Evolutionary conservation across 495 filamentous ascomycete species (phyloP).

Genomic region (Neurospora sp.): DNA sequence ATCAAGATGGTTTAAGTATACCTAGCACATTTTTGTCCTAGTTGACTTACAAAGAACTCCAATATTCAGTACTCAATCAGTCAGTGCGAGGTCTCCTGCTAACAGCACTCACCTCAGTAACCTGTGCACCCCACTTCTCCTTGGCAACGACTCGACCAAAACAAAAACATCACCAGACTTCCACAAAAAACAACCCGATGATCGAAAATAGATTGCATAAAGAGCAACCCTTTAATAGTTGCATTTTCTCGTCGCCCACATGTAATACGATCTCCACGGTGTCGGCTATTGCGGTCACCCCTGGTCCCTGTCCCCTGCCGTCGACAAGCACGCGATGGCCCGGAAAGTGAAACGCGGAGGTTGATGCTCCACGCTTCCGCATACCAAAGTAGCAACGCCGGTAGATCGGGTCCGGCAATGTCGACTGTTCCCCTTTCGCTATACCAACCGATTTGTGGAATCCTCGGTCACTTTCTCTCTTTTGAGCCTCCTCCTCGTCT

Average conservation of each 20-base stretch:
- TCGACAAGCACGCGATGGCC: background rate
- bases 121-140: background rate
- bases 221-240: background rate
- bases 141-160: background rate
- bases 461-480: slow-evolving; percentile 1
- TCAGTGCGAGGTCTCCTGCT: background rate
- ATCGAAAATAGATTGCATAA: background rate
- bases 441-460: slow-evolving; percentile 13
- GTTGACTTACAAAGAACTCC: background rate
- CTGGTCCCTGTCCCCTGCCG: background rate
- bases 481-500: background rate
- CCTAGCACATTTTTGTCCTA: background rate
- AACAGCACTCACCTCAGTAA: background rate
- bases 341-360: slow-evolving; percentile 10
- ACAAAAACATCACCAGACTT: background rate
- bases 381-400: slow-evolving; percentile 12
- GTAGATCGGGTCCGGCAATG: slow-evolving; percentile 9
- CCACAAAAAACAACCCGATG: background rate
- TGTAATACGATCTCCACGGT: background rate
- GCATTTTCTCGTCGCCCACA: background rate
- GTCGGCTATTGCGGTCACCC: background rate
- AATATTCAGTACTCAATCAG: no score
- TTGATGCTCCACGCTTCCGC: slow-evolving; percentile 9
- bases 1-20: no score
- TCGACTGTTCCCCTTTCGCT: background rate